These are phyloP conservation scores for Colletotrichum simmondsii DNA, from an alignment of 2,329 filamentous ascomycete genomes.

Conservation along the genomic window DNA sequence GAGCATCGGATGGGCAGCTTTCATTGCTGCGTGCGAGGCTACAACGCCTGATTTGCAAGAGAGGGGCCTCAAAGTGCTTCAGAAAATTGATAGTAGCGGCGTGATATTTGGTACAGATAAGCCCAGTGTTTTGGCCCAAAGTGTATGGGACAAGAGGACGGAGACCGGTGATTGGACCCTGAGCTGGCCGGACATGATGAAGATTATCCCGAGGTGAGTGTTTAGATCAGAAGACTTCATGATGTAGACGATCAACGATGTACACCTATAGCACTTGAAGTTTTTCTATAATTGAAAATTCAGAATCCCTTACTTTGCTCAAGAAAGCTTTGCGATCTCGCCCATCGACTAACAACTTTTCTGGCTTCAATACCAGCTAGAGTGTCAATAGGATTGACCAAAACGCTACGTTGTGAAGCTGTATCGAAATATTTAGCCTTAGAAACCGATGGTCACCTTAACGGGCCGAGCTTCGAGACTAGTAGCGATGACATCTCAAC, in stretches of 20 bases:
- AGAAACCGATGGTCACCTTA: too few species aligned
- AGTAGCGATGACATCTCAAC: too few species aligned
- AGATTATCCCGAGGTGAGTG: neutral
- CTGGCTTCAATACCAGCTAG: fast-evolving
- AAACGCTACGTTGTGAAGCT: too few species aligned
- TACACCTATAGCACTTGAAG: neutral
- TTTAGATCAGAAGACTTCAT: neutral
- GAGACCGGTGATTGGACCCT: constrained; percentile 43
- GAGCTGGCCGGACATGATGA: constrained; percentile 41
- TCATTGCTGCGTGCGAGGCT: constrained; percentile 56
- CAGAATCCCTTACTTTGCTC: too few species aligned
- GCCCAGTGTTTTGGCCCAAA: constrained; percentile 40
- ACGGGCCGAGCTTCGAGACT: too few species aligned
- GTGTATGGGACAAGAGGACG: constrained; percentile 43
- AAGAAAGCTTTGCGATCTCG: too few species aligned
- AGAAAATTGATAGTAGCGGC: constrained; percentile 41
- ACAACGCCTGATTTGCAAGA: constrained; percentile 47
- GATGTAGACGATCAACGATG: neutral
- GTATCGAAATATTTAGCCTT: too few species aligned
- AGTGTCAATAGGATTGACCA: too few species aligned
- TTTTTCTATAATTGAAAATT: too few species aligned
- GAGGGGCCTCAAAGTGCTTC: constrained; percentile 38
- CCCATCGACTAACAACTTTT: too few species aligned
- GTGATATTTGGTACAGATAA: constrained; percentile 40
- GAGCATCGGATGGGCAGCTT: constrained; percentile 54